phyloP scores from a whole-genome alignment of 2,329 filamentous ascomycete species.

The Orbilia javanica region DNA sequence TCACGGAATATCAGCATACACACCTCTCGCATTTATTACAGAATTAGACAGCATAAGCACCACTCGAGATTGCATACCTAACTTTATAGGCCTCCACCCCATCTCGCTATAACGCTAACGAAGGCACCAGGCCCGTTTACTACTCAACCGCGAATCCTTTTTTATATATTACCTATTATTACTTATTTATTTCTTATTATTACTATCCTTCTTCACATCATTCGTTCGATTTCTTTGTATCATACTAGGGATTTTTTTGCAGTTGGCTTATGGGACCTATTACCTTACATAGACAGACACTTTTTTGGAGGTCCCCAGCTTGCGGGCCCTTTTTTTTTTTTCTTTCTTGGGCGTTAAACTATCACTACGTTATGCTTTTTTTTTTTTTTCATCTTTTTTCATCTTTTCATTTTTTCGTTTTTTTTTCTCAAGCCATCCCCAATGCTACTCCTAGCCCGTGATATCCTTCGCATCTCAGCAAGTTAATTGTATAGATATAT shows the following conservation, averaged over 20 bases:
- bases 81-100: neutral
- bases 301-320: constrained; percentile 6
- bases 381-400: neutral
- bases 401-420: neutral
- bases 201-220: neutral
- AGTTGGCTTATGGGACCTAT: constrained; percentile 31
- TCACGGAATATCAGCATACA: constrained; percentile 33
- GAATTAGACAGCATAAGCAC: constrained; percentile 16
- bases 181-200: neutral
- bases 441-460: constrained; percentile 6
- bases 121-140: neutral
- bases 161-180: constrained; percentile 15
- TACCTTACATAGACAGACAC: constrained; percentile 46
- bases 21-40: constrained; percentile 28
- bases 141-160: constrained; percentile 6
- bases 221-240: constrained; percentile 42
- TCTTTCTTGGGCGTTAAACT: constrained; percentile 8
- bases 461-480: constrained; percentile 24
- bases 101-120: constrained; percentile 1
- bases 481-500: constrained; percentile 28
- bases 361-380: neutral
- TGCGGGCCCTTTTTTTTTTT: constrained; percentile 17
- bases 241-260: constrained; percentile 24
- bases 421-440: neutral
- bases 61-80: constrained; percentile 9